Evolutionary conservation across 352 stramenopile species (phyloP), one percentile per base, ranked within the genome.

Genomic region (Phytophthora tubulina): DNA sequence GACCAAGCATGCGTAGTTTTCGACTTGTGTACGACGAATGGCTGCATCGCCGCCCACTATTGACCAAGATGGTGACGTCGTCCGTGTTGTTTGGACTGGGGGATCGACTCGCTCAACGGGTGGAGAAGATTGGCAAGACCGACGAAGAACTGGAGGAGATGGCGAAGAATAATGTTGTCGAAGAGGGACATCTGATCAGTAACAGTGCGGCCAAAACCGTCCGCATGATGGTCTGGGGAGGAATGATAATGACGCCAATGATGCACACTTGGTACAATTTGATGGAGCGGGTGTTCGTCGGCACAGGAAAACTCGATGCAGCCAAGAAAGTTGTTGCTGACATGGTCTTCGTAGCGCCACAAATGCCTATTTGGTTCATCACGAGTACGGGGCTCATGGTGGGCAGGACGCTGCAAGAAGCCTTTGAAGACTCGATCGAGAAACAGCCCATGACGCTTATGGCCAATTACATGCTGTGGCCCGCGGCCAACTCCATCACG

Each of bases 261-360:
- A 96, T 95, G 78, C 91, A 98, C 77, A 94, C 82, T 17, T 98
- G 96, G 73, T 97, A 97, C 77, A 80, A 88, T 35, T 51, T 91
- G 15, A 80, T 98, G 49, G 93, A 98, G 72, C 35, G 58, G 4
- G 63, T 75, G 5, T 68, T 76, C 44, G 27, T 55, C 21, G 73
- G 70, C 15, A 62, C 71, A 5, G 75, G 66, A 1, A 68, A 67
- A 36, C 32, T 77, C 14, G 67, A 68, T 9, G 66, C 55, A 10
- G 60, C 67, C 10, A 76, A 81, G 71, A 81, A 81, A 30, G 71
- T 81, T 10, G 67, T 76, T 41, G 46, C 70, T 0, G 75, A 81
- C 46, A 76, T 79, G 71, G 27, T 79, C n/a, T 60, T 81, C 30
- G 51, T 81, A n/a, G 70, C 73, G 0, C 73, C 70, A 1, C 50